Evolutionary conservation across 805 yeast species (phyloP), one percentile per base, ranked within the genome.

Genomic region (Pichia nanzhaoensis): DNA sequence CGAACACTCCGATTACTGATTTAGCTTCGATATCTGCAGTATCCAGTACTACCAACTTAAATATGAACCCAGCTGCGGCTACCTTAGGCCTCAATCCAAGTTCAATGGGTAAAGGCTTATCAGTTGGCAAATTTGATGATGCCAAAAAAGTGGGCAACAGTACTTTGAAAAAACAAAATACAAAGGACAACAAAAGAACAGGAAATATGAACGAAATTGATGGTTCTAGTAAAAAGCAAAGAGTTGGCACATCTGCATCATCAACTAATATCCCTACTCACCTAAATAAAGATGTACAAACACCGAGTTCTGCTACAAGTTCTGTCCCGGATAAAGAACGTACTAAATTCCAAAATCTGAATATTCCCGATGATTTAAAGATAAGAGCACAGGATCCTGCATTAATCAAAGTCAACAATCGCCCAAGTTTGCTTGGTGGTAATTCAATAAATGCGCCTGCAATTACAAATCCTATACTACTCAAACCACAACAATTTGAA

Each of bases 361-460:
- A 86, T 1, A 82, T 91, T 34, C 82, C 95, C 1, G 74, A 74
- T 37, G 78, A 75, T 17, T 69, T 93, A 42, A 74, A 80, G 42
- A 78, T 87, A 6, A 74, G 77, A 48, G 76, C 80, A 4, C 82
- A 87, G 8, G 70, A 71, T 10, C 80, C 96, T 0, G 81, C 80
- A 5, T 66, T 79, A 1, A 70, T 82, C 52, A 78, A 80, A 50
- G 55, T 54, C 36, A 80, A 82, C 27, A 77, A 77, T 50, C 73
- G 96, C 48, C 95, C 99, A 13, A 81, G 95, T 6, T 67, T 88
- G 41, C 73, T 87, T 22, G 93, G 89, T 34, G 97, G 97, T 10
- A 77, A 80, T 45, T 93, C 95, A 1, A 74, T 82, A 48, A 67
- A 79, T 65, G 67, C 82, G 46, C 71, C 95, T 54, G 73, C 84